These are phyloP conservation scores for Ascoidea rubescens DNA, from an alignment of 805 yeast genomes.

Conservation along the genomic window DNA sequence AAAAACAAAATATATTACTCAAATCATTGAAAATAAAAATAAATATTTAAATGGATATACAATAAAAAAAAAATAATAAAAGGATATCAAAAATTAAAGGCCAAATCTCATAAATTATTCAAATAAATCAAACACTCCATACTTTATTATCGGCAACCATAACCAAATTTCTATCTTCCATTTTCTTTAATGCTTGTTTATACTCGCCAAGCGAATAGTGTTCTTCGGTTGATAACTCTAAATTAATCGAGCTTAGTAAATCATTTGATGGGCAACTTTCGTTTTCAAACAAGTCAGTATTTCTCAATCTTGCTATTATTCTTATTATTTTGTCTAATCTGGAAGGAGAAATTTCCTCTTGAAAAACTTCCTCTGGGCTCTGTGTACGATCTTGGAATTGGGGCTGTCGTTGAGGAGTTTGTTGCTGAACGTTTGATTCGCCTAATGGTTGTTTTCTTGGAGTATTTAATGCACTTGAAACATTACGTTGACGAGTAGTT, in stretches of 20 bases:
- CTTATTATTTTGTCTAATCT: constrained; percentile 33
- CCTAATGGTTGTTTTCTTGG: constrained; percentile 4
- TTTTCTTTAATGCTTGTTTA: constrained; percentile 25
- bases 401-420: not conserved
- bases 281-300: constrained; percentile 27
- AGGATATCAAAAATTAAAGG: too few relatives aligned
- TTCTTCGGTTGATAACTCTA: constrained; percentile 32
- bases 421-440: not conserved
- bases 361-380: constrained; percentile 8
- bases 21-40: too few relatives aligned
- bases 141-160: constrained; percentile 35
- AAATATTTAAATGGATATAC: too few relatives aligned
- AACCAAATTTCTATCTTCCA: constrained; percentile 30
- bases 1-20: too few relatives aligned
- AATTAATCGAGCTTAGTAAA: constrained; percentile 28
- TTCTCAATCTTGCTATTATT: constrained; percentile 31
- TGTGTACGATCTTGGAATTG: not conserved
- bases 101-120: too few relatives aligned
- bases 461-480: constrained; percentile 5
- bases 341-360: constrained; percentile 31
- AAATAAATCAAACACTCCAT: constrained; percentile 24
- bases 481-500: constrained; percentile 3
- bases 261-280: constrained; percentile 26
- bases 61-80: too few relatives aligned
- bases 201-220: constrained; percentile 29